Evolutionary conservation across 805 yeast genomes (phyloP).

Genomic region (Brettanomyces sp.): DNA sequence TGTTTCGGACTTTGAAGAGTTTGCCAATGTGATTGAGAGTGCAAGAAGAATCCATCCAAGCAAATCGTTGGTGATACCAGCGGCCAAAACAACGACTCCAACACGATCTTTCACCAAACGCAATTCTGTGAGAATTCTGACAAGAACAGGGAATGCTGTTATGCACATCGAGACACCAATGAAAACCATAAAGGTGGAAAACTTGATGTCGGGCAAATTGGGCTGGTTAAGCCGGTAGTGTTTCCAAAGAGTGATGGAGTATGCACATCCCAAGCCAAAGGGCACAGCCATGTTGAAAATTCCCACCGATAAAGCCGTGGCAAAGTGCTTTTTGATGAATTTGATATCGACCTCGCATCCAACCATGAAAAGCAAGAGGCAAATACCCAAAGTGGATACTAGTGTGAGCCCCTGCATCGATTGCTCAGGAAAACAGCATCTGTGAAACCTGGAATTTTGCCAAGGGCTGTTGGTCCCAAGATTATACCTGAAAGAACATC

Average conservation of each 20-base stretch:
- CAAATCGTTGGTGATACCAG: constrained; percentile 74
- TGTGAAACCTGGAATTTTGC: constrained; percentile 61
- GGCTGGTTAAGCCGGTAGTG: constrained; percentile 34
- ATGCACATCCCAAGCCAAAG: constrained; percentile 68
- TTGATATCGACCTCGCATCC: constrained; percentile 71
- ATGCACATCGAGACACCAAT: constrained; percentile 78
- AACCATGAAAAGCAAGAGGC: constrained; percentile 63
- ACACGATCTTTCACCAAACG: constrained; percentile 64
- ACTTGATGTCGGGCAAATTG: constrained; percentile 32
- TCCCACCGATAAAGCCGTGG: constrained; percentile 61
- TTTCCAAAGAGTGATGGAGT: constrained; percentile 59
- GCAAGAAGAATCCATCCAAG: constrained; percentile 79
- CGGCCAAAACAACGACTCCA: constrained; percentile 66
- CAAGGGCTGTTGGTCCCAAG: constrained; percentile 69
- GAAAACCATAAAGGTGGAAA: constrained; percentile 71
- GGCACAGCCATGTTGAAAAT: constrained; percentile 67
- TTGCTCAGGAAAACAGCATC: constrained; percentile 47
- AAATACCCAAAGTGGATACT: constrained; percentile 67
- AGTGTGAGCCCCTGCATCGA: constrained; percentile 58
- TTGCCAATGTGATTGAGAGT: constrained; percentile 65
- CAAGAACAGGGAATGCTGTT: constrained; percentile 80
- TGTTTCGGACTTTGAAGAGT: constrained; percentile 56
- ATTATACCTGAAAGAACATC: constrained; percentile 73
- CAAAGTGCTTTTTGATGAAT: constrained; percentile 51
- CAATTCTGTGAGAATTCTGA: constrained; percentile 67